Conservation (phyloP, 805 yeast genomes). For the Kregervanrija fluxuum region DNA sequence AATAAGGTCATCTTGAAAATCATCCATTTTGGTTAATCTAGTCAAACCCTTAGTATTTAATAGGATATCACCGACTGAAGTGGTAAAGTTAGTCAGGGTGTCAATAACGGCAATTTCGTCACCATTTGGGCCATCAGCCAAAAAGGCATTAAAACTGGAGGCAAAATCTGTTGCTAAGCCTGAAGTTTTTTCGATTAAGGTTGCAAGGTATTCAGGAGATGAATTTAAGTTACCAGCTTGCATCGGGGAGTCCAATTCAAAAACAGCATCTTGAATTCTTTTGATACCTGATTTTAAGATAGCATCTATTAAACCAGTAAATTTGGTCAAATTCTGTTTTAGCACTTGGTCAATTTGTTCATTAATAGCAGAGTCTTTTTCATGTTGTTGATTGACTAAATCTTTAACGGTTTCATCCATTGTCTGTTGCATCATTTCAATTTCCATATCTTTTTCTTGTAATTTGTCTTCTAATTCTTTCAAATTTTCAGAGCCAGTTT, state of each 20-base stretch:
- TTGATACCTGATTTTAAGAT: conserved; percentile 61
- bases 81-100: conserved; percentile 55
- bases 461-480: conserved; percentile 37
- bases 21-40: conserved; percentile 42
- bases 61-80: conserved; percentile 55
- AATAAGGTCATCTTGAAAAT: conserved; percentile 45
- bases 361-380: conserved; percentile 45
- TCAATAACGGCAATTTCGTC: conserved; percentile 59
- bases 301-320: conserved; percentile 56
- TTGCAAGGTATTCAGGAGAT: conserved; percentile 59
- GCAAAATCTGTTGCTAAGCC: conserved; percentile 75
- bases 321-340: conserved; percentile 39
- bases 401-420: conserved; percentile 65
- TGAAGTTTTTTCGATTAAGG: conserved; percentile 64
- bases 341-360: conserved; percentile 52
- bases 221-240: conserved; percentile 77
- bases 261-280: conserved; percentile 63
- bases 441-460: conserved; percentile 66
- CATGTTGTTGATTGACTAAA: conserved; percentile 42
- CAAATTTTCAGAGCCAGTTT: conserved; percentile 13
- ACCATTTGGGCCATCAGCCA: conserved; percentile 68
- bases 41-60: conserved; percentile 64
- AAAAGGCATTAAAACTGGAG: conserved; percentile 61
- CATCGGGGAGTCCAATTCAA: conserved; percentile 69
- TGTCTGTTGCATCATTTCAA: conserved; percentile 72